A percentile compares a stretch with the other conserved stretches of the same genome.
These are phyloP conservation scores for Suillus plorans DNA, from an alignment of 768 basidiomycete genomes.

Conservation along the genomic window DNA sequence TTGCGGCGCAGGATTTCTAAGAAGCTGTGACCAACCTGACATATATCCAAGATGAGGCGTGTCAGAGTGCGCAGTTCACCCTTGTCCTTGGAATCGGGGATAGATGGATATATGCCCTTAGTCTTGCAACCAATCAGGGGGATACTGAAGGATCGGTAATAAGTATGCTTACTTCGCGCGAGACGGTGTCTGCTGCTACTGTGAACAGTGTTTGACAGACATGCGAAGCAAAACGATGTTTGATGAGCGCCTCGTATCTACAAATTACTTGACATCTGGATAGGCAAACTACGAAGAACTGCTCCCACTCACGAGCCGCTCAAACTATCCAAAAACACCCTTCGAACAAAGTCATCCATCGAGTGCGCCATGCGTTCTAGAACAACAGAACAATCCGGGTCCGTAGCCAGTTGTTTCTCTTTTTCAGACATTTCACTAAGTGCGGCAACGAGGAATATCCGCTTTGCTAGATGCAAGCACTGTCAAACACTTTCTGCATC, in stretches of 20 bases:
- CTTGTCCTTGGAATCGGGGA: conserved; percentile 45
- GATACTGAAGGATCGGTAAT: not conserved
- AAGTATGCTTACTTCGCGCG: conserved; percentile 56
- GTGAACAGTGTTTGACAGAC: conserved; percentile 88
- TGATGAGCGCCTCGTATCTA: conserved; percentile 64
- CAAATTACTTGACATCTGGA: conserved; percentile 6
- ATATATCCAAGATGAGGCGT: conserved; percentile 60
- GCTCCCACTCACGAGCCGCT: conserved; percentile 74
- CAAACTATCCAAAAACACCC: conserved; percentile 87
- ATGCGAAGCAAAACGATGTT: conserved; percentile 92
- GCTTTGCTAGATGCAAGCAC: conserved; percentile 52
- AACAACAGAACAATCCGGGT: conserved; percentile 89
- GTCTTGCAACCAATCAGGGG: conserved; percentile 35
- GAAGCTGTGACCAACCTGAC: conserved; percentile 47
- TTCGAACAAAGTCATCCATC: conserved; percentile 94
- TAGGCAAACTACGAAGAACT: conserved; percentile 8
- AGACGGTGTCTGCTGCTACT: conserved; percentile 60
- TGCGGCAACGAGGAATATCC: conserved; percentile 79
- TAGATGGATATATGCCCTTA: conserved; percentile 51
- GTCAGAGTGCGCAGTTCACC: conserved; percentile 72
- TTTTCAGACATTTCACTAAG: conserved; percentile 83
- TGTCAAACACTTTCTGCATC: not conserved
- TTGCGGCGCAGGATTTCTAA: conserved; percentile 13
- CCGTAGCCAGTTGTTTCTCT: conserved; percentile 88
- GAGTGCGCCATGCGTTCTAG: conserved; percentile 89